Evolutionary conservation across 306 rosid species (phyloP).

Genomic region (Citrullus amarus): DNA sequence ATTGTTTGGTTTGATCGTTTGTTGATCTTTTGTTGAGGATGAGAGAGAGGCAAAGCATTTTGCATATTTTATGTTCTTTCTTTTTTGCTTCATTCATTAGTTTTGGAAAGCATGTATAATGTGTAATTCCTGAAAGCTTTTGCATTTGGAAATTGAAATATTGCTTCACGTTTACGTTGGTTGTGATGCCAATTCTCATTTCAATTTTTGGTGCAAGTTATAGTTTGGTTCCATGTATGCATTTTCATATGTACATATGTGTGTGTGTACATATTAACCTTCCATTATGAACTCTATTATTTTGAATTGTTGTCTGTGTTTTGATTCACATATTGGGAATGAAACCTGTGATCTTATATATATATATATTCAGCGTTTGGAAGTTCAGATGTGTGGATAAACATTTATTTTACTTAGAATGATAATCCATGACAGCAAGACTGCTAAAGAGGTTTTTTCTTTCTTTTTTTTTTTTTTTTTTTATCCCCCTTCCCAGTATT

Average conservation of each 20-base stretch:
- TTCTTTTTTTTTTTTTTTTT: neutral
- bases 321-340: neutral
- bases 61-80: neutral
- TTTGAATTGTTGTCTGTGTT: neutral
- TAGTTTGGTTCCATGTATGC: neutral
- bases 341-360: neutral
- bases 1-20: neutral
- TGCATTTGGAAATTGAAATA: neutral
- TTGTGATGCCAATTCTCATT: neutral
- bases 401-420: neutral
- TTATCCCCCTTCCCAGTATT: conserved; percentile 38
- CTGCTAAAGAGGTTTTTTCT: neutral
- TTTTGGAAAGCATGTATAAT: neutral
- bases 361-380: neutral
- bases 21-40: neutral
- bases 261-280: neutral
- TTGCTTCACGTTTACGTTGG: neutral
- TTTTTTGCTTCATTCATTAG: neutral
- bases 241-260: neutral
- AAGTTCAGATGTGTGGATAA: neutral
- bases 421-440: neutral
- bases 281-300: neutral
- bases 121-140: neutral
- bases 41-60: neutral
- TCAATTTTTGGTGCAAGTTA: neutral